Evolutionary conservation across 768 basidiomycete species (phyloP).

Genomic region (Tylopilus felleus): DNA sequence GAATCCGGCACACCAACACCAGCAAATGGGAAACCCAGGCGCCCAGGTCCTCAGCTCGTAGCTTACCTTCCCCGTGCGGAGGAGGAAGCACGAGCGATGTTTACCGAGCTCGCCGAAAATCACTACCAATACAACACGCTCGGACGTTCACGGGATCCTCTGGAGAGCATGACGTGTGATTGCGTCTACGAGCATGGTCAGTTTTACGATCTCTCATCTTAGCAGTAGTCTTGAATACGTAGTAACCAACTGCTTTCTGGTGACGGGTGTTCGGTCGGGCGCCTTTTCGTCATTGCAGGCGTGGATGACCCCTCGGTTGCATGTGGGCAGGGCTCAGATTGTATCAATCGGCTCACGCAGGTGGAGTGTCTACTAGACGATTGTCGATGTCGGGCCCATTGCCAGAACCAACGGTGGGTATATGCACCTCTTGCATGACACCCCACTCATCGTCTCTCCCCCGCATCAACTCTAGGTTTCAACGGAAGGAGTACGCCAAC

Average conservation of each 20-base stretch:
- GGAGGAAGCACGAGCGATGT: constrained; percentile 65
- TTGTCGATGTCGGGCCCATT: constrained; percentile 77
- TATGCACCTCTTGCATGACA: not conserved
- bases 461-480: constrained; percentile 57
- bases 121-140: constrained; percentile 85
- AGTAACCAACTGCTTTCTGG: constrained; percentile 23
- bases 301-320: constrained; percentile 59
- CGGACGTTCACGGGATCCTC: constrained; percentile 82
- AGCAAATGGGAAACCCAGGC: constrained; percentile 35
- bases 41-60: constrained; percentile 63
- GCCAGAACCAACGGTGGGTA: constrained; percentile 88
- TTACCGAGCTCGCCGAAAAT: constrained; percentile 70
- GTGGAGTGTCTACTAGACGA: constrained; percentile 93
- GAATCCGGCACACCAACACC: constrained; percentile 36
- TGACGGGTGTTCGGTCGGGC: constrained; percentile 16
- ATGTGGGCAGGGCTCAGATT: constrained; percentile 87
- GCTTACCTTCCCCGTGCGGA: constrained; percentile 76
- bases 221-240: constrained; percentile 29
- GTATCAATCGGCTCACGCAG: constrained; percentile 96
- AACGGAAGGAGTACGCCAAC: constrained; percentile 76
- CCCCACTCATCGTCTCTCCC: constrained; percentile 2
- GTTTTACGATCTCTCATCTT: constrained; percentile 34
- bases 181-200: constrained; percentile 80
- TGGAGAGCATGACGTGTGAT: constrained; percentile 96
- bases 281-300: constrained; percentile 40